Evolutionary conservation across 441 rosid genomes (phyloP).

Genomic region (Hypseocharis bilobata): DNA sequence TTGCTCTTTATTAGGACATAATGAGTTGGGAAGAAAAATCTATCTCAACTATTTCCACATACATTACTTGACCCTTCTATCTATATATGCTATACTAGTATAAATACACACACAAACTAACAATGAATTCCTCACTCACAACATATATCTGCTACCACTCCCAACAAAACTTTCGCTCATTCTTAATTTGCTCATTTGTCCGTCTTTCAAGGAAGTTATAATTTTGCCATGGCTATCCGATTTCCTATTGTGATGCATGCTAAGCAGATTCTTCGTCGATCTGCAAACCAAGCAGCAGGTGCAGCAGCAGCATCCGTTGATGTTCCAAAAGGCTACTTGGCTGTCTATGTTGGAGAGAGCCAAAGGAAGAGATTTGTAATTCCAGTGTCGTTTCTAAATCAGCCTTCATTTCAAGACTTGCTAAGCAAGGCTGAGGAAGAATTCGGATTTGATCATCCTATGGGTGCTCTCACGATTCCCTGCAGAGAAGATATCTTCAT

Average conservation of each 20-base stretch:
- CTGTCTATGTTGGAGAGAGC: conserved; percentile 16
- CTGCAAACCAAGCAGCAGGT: not conserved
- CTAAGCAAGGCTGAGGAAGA: not conserved
- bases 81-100: no score
- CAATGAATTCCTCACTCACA: no score
- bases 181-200: not conserved
- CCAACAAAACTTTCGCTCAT: not conserved
- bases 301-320: conserved; percentile 18
- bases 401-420: not conserved
- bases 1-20: no score
- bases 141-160: no score
- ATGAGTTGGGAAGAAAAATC: no score
- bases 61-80: no score
- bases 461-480: conserved; percentile 11
- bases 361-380: conserved; percentile 10
- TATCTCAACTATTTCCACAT: no score
- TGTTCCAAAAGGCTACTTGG: conserved; percentile 9
- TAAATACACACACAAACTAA: no score
- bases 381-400: conserved; percentile 9
- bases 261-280: conserved; percentile 17
- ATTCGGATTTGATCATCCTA: not conserved
- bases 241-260: conserved; percentile 14
- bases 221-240: conserved; percentile 12
- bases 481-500: not conserved
- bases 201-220: not conserved